Evolutionary conservation across 371 early-diverging fungal genomes (phyloP), one percentile per base, ranked within the genome.

Genomic region (Mortierella sp.): DNA sequence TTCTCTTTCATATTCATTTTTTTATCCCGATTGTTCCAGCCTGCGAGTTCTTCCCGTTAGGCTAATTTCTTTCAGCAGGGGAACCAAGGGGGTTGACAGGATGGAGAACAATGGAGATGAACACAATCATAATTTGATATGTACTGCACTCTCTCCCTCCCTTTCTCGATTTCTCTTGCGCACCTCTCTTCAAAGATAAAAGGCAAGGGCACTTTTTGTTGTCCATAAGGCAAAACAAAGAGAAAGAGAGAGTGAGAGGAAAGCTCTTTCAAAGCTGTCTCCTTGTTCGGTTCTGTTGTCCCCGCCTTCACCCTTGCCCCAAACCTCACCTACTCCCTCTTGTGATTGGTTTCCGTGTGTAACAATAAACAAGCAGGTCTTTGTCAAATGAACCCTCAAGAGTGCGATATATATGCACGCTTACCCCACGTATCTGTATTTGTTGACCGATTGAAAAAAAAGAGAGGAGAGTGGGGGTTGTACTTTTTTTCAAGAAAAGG

Each of bases 231-330:
- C 13, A 31, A 6, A 16, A 31, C 16, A 19, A 22, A 47, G 55
- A 31, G 19, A 14, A 2, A 3, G 31, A 55, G 14, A 31, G 55
- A 58, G 19, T 0, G 53, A 14, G 29, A 48, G 48, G n/a, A 22
- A 48, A n/a, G 14, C n/a, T 3, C n/a, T n/a, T n/a, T 34, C 7
- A 19, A 58, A 22, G 22, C 37, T 34, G 8, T 34, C 37, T 58
- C 37, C 37, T 9, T 34, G 37, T 34, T 40, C 34, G 9, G 37
- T 66, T 40, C n/a, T 31, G 9, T 50, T n/a, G n/a, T n/a, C n/a
- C n/a, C 41, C 19, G 7, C 16, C 34, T 37, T 9, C 52, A 53
- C 65, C 75, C 75, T 64, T 74, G 69, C 64, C 69, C 75, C 64
- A 63, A 41, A 26, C 52, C 40, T 69, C 75, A 69, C 48, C 61